Conservation (phyloP, 805 yeast species). For the Wickerhamiella alocasiicola region DNA sequence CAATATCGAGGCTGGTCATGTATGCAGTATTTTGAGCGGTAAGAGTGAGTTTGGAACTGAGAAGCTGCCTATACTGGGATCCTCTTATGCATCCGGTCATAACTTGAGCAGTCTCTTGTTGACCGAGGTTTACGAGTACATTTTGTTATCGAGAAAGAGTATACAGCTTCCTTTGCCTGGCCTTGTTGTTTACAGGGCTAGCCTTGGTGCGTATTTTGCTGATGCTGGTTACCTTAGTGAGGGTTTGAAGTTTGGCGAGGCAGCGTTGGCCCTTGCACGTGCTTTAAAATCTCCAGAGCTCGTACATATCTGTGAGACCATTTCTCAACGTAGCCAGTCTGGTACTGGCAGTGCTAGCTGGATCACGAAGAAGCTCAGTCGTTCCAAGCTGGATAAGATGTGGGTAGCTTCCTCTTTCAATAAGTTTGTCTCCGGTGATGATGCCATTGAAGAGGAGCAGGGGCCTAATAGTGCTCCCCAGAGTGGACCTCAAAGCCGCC, state of each 20-base stretch:
- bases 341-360: slow-evolving; percentile 39
- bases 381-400: slow-evolving; percentile 53
- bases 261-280: slow-evolving; percentile 11
- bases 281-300: slow-evolving; percentile 8
- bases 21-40: slow-evolving; percentile 27
- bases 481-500: neutral
- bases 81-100: slow-evolving; percentile 29
- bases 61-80: slow-evolving; percentile 14
- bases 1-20: slow-evolving; percentile 30
- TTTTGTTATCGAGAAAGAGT: slow-evolving; percentile 22
- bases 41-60: slow-evolving; percentile 22
- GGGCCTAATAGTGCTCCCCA: neutral
- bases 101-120: slow-evolving; percentile 39
- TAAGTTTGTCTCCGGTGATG: slow-evolving; percentile 81
- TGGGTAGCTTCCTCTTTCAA: slow-evolving; percentile 70
- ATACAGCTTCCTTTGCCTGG: slow-evolving; percentile 33
- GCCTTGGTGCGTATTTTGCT: slow-evolving; percentile 55
- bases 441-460: slow-evolving; percentile 22
- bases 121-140: slow-evolving; percentile 60
- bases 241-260: slow-evolving; percentile 10
- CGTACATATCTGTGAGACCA: slow-evolving; percentile 7
- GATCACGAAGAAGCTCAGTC: slow-evolving; percentile 45
- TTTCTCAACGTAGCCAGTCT: slow-evolving; percentile 8
- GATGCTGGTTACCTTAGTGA: slow-evolving; percentile 45
- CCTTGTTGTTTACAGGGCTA: slow-evolving; percentile 46